Evolutionary conservation across 805 yeast species (phyloP), one percentile per base, ranked within the genome.

Genomic region (Kuraishia piskuri): DNA sequence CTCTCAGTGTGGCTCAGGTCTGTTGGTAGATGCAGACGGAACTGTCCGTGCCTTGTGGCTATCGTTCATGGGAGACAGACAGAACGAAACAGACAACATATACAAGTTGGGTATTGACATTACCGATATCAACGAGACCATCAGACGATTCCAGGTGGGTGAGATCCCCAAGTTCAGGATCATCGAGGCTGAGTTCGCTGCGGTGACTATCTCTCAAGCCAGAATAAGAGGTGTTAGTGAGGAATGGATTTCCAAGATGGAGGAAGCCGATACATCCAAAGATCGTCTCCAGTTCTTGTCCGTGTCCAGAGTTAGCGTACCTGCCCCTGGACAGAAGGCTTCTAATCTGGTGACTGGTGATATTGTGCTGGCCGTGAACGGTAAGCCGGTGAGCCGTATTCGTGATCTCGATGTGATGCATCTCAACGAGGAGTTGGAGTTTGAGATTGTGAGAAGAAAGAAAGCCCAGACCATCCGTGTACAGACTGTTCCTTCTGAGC

Each of bases 141-240:
- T 90, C 31, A 75, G 78, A 22, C 65, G 70, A 47, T 72, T 90
- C 52, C 78, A 77, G 55, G 55, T 58, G 22, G 77, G 77, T 48
- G 62, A 68, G 21, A 66, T 68, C 1, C 90, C 92, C 4, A 71
- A 76, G 25, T 64, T 83, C 46, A 76, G 86, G 56, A 82, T 89
- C 50, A 75, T 91, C 50, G 96, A 90, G 63, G 85, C 88, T 40
- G 97, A 89, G 61, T 83, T 89, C 59, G 77, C 79, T 17, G 75
- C 90, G 0, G 72, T 86, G 36, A 78, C 88, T 1, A 73, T 90
- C 22, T 77, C 83, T 23, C 85, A 82, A 62, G 96, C 95, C 2
- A 81, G 96, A 67, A 79, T 88, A 48, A 77, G 88, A 62, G 96
- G 96, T n/a, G 96, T 90, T 22, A 80, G 94, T 0, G 92, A 88